Base-by-base conservation (phyloP, 2,329 filamentous ascomycete species). In the Sporothrix humicola region DNA sequence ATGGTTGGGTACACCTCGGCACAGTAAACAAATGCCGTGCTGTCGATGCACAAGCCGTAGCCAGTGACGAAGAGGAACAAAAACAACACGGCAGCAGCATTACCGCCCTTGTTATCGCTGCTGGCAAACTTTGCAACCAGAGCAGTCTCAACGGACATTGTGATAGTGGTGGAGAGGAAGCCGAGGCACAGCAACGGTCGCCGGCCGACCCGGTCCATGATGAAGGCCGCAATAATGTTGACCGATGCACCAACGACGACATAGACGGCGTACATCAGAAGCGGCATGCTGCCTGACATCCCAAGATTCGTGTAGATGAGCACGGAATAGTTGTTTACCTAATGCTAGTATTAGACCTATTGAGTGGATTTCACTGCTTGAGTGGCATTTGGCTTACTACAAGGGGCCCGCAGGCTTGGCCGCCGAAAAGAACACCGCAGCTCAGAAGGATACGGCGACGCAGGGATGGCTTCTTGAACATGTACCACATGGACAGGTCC, bases 391-490 rank as follows among this genome's bases (percentile, higher is more conserved):
- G 31, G 7, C 31, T 37, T 37, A 37, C 66, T 1, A 74, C 59
- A 3, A 74, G 59, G 6, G 73, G 56, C 0, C 73, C 73, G 20
- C 65, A 71, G 1, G 68, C 71, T 48, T 74, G 68, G 17, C 65
- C 65, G 42, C 70, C 73, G 31, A 71, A 68, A 20, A 73, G 68
- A 31, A 73, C 68, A 20, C 68, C 68, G 65, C 71, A 81, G 1
- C 80, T 83, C 37, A 85, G 79, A 23, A 83, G 77, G 9, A 82
- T 81, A 15, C 84, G 79, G 52, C 79, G 76, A 1, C 83, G 79
- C 73, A 85, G 85, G 0, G 83, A 74, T 4, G 78, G 73, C 7
- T 82, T 84, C 42, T 80, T 80, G 77, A 85, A 82, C 42, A 86
- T 78, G 76, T 76, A 9, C 81, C 79, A n/a, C 76, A 79, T 13